Evolutionary conservation across 768 basidiomycete species (phyloP).

Genomic region (Holtermanniella nyarrowii): DNA sequence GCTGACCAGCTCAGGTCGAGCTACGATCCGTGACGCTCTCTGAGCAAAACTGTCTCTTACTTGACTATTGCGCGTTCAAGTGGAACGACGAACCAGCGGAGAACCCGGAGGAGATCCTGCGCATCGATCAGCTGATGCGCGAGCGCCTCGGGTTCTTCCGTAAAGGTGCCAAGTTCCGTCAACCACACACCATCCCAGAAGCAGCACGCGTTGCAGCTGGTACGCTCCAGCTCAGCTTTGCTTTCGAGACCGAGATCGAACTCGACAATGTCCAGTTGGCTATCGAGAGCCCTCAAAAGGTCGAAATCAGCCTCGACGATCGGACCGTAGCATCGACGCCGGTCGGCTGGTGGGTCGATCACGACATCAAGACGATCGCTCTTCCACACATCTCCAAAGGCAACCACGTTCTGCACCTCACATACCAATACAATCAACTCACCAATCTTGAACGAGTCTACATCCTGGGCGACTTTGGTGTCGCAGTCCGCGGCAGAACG

Average conservation of each 20-base stretch:
- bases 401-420: slow-evolving; percentile 11
- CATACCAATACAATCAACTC: slow-evolving; percentile 11
- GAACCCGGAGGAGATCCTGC: slow-evolving; percentile 17
- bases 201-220: slow-evolving; percentile 8
- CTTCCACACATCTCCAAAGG: slow-evolving; percentile 11
- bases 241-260: slow-evolving; percentile 6
- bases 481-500: slow-evolving; percentile 11
- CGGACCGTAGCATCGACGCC: slow-evolving; percentile 2
- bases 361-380: slow-evolving; percentile 15
- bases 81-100: slow-evolving; percentile 20
- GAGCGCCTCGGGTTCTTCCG: slow-evolving; percentile 10
- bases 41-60: slow-evolving; percentile 23
- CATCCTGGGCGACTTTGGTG: slow-evolving; percentile 24
- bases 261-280: slow-evolving; percentile 10
- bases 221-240: slow-evolving; percentile 14
- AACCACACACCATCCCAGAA: slow-evolving; percentile 18
- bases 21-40: slow-evolving; percentile 10
- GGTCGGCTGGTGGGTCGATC: slow-evolving; percentile 25
- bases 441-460: slow-evolving; percentile 22
- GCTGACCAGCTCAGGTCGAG: slow-evolving; percentile 2
- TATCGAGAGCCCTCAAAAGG: slow-evolving; percentile 11
- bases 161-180: slow-evolving; percentile 20
- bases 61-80: slow-evolving; percentile 15
- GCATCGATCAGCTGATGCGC: slow-evolving; percentile 20
- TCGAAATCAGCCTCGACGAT: slow-evolving; percentile 13